A percentile compares a stretch with the other conserved stretches of the same genome.
Evolutionary conservation across 2,329 filamentous ascomycete species (phyloP).

Genomic region (Pseudogymnoascus sp.): DNA sequence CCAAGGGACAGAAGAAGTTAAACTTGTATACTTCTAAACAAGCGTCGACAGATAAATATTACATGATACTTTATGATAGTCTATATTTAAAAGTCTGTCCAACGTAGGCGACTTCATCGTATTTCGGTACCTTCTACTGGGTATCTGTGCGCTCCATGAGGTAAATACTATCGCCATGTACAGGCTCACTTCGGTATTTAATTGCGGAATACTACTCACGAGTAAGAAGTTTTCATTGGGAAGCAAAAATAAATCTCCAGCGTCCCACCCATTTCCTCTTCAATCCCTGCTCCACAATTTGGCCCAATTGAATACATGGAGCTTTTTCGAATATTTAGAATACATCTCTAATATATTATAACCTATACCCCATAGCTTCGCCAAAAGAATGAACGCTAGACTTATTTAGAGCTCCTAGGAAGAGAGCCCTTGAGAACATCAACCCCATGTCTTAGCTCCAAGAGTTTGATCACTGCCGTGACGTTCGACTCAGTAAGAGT

Average conservation of each 20-base stretch:
- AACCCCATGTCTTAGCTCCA: background rate
- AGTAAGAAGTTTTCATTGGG: background rate
- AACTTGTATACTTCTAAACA: background rate
- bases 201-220: background rate
- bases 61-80: background rate
- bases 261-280: background rate
- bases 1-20: background rate
- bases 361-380: background rate
- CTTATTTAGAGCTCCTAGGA: background rate
- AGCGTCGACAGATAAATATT: background rate
- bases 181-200: background rate
- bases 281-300: background rate
- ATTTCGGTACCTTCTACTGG: background rate
- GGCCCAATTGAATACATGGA: background rate
- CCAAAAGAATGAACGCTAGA: background rate
- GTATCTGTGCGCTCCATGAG: background rate
- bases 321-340: background rate
- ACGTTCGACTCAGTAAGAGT: background rate
- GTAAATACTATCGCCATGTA: background rate
- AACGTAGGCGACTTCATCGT: background rate
- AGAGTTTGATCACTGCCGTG: background rate
- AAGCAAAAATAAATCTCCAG: background rate
- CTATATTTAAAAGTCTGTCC: background rate
- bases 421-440: background rate
- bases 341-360: background rate